Evolutionary conservation across 345 rosid genomes (phyloP).

Genomic region (Gossypium stocksii): DNA sequence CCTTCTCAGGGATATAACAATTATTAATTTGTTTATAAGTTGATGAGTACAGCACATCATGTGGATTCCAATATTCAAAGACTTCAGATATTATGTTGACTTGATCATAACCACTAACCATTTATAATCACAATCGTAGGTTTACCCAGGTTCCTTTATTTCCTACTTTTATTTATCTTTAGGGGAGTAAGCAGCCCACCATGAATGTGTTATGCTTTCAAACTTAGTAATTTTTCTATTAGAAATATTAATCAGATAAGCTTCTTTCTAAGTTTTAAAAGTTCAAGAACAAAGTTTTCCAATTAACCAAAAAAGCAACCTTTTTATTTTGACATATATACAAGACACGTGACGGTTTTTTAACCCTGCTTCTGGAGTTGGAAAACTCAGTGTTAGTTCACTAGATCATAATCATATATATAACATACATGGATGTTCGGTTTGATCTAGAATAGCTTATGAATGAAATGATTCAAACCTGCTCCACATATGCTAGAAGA

Average conservation of each 20-base stretch:
- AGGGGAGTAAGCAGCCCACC: not conserved
- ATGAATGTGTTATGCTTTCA: not conserved
- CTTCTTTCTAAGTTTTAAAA: not conserved
- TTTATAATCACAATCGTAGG: not conserved
- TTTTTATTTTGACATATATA: not conserved
- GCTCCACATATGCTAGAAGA: constrained; percentile 80
- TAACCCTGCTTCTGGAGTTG: too few relatives aligned
- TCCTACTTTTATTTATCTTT: not conserved
- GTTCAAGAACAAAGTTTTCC: not conserved
- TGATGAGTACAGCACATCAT: not conserved
- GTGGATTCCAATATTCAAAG: constrained; percentile 1
- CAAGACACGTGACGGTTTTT: too few relatives aligned
- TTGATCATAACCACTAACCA: not conserved
- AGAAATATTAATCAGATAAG: not conserved
- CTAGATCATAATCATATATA: too few relatives aligned
- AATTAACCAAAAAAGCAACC: not conserved
- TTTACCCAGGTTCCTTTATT: not conserved
- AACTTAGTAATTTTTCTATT: not conserved
- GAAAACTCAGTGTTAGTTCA: too few relatives aligned
- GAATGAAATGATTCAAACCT: constrained; percentile 41
- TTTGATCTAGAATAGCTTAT: not conserved
- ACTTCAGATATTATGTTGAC: not conserved
- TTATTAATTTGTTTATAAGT: not conserved
- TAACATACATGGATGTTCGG: not conserved
- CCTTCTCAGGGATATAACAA: not conserved